A percentile compares a stretch with the other conserved stretches of the same genome.
phyloP scores from a whole-genome alignment of 345 rosid species.

The Murraya koenigii region DNA sequence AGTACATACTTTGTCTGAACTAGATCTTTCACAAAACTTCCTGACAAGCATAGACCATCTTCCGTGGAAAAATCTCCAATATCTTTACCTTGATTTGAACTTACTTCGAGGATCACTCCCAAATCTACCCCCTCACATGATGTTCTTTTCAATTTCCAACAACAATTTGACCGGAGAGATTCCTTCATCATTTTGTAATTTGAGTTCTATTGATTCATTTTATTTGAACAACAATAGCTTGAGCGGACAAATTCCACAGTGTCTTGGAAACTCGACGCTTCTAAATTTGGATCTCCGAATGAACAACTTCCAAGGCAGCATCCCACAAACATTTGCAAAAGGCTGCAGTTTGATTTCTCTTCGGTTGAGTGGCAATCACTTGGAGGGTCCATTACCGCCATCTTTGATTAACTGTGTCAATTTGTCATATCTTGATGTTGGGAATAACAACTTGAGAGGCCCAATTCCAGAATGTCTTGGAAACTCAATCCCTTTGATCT shows the following conservation, averaged over 20 bases:
- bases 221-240: not conserved
- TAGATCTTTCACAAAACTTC: not conserved
- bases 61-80: no score
- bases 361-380: slow-evolving; percentile 7
- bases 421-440: not conserved
- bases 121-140: no score
- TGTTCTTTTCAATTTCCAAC: no score
- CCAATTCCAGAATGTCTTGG: no score
- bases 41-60: not conserved
- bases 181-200: slow-evolving; percentile 2
- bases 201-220: not conserved
- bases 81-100: no score
- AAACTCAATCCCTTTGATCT: no score
- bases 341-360: fast-evolving
- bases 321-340: not conserved
- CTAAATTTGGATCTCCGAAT: fast-evolving
- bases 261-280: no score
- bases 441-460: no score
- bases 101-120: no score
- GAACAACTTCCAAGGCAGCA: not conserved
- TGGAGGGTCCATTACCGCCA: slow-evolving; percentile 27
- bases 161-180: slow-evolving; percentile 14
- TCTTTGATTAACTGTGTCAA: slow-evolving; percentile 17
- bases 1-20: fast-evolving
- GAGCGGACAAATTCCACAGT: no score